Evolutionary conservation across 208 protist genomes (phyloP), one percentile per base, ranked within the genome.

Genomic region (Acanthamoeba divionensis): DNA sequence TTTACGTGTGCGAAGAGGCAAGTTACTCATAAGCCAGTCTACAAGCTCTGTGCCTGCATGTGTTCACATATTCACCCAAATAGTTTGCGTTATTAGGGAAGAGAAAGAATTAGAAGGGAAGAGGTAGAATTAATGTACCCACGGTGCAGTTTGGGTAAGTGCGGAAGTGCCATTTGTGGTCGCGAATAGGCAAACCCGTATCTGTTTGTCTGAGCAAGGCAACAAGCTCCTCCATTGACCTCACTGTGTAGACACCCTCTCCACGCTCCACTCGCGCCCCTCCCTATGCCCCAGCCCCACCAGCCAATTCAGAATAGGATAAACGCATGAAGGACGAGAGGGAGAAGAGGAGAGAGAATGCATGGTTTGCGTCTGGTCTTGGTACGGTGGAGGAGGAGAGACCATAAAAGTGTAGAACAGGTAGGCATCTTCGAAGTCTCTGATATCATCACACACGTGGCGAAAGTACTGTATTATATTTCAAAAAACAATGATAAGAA

Each of bases 391-490:
- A n/a, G n/a, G n/a, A 60, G 52, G 18, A 60, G n/a, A 18, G 52
- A 24, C 73, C 10, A 83, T 24, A 52, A 83, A 83, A 6, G 41
- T 36, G 73, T 83, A 83, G 73, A 83, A 83, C 7, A 62, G 73
- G 48, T 47, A 83, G 8, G 15, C 36, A 36, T 83, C 73, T n/a
- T 62, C 47, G 50, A 83, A 83, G 31, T 52, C 15, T 29, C 50
- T 24, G 15, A 29, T 15, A 52, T 83, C 73, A 36, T 83, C 73
- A 24, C 13, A 45, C 73, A 83, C 73, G 9, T 83, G 73, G 36
- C 73, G 73, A 36, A 83, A 83, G 73, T 83, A 83, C 31, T 83
- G 41, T n/a, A n/a, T n/a, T n/a, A n/a, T n/a, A n/a, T n/a, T n/a
- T n/a, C n/a, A n/a, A n/a, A n/a, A n/a, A n/a, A n/a, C n/a, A n/a